phyloP scores from a whole-genome alignment of 2,329 filamentous ascomycete genomes.

The Verticillium isaacii region DNA sequence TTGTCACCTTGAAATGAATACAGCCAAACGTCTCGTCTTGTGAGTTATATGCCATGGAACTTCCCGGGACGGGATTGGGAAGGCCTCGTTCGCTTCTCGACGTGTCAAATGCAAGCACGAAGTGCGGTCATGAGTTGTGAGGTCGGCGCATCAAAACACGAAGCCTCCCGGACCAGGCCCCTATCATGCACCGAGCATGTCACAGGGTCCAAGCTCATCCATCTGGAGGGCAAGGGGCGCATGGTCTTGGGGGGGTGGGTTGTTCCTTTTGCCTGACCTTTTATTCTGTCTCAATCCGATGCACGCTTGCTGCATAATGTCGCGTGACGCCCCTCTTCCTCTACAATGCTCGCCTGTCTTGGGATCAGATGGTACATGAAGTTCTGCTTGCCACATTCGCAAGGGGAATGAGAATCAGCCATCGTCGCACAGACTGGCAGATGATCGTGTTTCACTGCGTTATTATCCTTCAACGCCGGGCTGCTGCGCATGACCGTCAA shows the following conservation, averaged over 20 bases:
- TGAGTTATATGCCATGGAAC: not conserved
- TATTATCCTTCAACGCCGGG: not conserved
- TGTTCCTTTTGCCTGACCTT: not conserved
- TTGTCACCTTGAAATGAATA: no score
- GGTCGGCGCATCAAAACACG: not conserved
- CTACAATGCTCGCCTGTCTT: not conserved
- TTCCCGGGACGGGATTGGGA: not conserved
- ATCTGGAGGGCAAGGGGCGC: no score
- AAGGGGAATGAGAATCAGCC: not conserved
- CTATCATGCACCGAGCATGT: not conserved
- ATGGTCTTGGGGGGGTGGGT: not conserved
- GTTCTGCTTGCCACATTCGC: no score
- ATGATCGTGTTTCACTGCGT: not conserved
- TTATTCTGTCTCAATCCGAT: not conserved
- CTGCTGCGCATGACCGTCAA: not conserved
- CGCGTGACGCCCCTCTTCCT: not conserved
- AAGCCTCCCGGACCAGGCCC: not conserved
- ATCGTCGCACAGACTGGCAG: not conserved
- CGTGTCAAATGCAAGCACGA: not conserved
- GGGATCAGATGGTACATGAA: not conserved
- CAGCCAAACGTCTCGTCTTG: not conserved
- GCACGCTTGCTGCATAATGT: not conserved
- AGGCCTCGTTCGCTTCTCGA: not conserved
- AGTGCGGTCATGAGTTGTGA: not conserved
- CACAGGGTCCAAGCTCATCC: not conserved